Evolutionary conservation across 192 early-diverging fungal genomes (phyloP), one percentile per base, ranked within the genome.

Genomic region (Backusella westeae): DNA sequence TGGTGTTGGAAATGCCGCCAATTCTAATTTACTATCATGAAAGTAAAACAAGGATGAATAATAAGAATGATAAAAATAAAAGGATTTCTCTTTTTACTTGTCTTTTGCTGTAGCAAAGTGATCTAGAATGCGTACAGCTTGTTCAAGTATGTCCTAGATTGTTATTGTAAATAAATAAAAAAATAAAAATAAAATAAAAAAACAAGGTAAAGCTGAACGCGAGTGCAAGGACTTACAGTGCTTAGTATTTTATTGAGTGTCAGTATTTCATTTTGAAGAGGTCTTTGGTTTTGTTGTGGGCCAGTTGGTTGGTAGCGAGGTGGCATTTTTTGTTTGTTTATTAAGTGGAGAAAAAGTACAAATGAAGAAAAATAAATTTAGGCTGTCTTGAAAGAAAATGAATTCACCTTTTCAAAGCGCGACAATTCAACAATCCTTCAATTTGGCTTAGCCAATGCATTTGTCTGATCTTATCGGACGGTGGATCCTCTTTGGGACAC

Each of bases 91-190:
- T 66, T 32, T 73, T 73, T 69, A 78, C 77, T 46, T 78, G 49
- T 38, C 44, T 12, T 73, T 72, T 10, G 72, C 53, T 15, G 66
- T 41, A 38, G 71, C 77, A 75, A 79, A 79, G 23, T 79, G 66
- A 71, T 79, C 78, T 7, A 79, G 67, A 34, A 79, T 75, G n/a
- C 78, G 66, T 44, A 73, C 42, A 14, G 78, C 21, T 39, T 79
- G 67, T 63, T 79, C 73, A 3, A 79, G 38, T 44, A 79, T 79
- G 34, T 79, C 78, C 78, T 79, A 66, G n/a, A 36, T 26, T 39
- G 46, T 1, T 49, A 49, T 7, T 44, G 42, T 17, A 3, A 44
- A 32, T 32, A 32, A 32, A 32, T 1, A 44, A 4, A 3, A n/a
- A n/a, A n/a, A n/a, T n/a, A n/a, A n/a, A n/a, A n/a, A n/a, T n/a